Percentiles rank a stretch among this genome's conserved stretches.
These are phyloP conservation scores for Cymbomonas tetramitiformis DNA, from an alignment of 139 green algal genomes.

Conservation along the genomic window DNA sequence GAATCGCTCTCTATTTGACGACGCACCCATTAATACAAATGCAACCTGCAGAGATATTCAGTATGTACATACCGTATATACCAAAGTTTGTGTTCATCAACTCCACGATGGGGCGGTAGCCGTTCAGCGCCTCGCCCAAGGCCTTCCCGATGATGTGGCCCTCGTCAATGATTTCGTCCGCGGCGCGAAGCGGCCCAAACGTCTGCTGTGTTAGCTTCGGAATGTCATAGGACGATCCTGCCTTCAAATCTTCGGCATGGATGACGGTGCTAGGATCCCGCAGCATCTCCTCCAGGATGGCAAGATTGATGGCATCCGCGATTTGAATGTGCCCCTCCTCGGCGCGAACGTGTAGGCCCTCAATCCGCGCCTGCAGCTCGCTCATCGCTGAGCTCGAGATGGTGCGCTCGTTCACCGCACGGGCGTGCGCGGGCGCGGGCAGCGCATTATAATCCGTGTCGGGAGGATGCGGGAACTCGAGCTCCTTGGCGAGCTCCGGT, in stretches of 20 bases:
- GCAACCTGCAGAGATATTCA: too few species aligned
- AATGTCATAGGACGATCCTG: conserved; percentile 16
- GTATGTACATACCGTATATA: conserved; percentile 22
- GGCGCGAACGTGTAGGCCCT: background rate
- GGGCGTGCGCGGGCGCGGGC: background rate
- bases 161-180: conserved; percentile 65
- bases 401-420: background rate
- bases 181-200: conserved; percentile 6
- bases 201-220: conserved; percentile 17
- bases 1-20: too few species aligned
- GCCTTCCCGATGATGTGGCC: conserved; percentile 92
- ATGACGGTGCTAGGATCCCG: conserved; percentile 5
- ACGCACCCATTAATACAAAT: too few species aligned
- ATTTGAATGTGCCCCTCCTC: conserved; percentile 10
- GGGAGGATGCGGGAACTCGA: conserved; percentile 17
- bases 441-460: conserved; percentile 5
- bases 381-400: background rate
- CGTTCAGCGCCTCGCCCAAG: conserved; percentile 86
- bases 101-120: conserved; percentile 83
- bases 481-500: conserved; percentile 4
- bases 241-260: conserved; percentile 18
- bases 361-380: conserved; percentile 4
- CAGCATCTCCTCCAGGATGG: conserved; percentile 19
- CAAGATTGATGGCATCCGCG: conserved; percentile 18
- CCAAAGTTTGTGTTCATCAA: conserved; percentile 96